Conservation (phyloP, 345 rosid species). For the Bruguiera parviflora region DNA sequence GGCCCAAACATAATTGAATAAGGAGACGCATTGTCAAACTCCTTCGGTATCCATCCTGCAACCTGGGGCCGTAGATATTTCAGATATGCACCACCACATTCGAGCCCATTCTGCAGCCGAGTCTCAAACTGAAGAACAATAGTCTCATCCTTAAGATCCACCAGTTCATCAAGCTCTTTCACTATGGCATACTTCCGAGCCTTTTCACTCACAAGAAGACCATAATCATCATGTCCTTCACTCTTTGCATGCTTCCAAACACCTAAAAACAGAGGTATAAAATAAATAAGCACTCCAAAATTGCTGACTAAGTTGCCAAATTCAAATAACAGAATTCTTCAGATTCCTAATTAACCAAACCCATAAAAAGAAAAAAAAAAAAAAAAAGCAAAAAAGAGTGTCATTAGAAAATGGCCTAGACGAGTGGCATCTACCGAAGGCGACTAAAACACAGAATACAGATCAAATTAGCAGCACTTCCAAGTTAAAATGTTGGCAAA, state of each 20-base stretch:
- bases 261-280: constrained; percentile 35
- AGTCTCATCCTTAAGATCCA: constrained; percentile 64
- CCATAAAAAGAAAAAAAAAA: too few species aligned
- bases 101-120: constrained; percentile 77
- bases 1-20: constrained; percentile 91
- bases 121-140: constrained; percentile 69
- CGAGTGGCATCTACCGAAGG: too few species aligned
- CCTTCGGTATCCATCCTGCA: constrained; percentile 66
- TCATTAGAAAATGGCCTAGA: too few species aligned
- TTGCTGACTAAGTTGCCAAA: background rate
- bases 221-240: constrained; percentile 81
- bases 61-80: constrained; percentile 78
- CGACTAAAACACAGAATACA: too few species aligned
- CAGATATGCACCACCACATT: constrained; percentile 88
- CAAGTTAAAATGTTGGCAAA: too few species aligned
- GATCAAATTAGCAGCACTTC: too few species aligned
- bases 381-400: too few species aligned
- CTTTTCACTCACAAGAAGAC: constrained; percentile 76
- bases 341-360: too few species aligned
- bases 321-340: background rate
- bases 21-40: constrained; percentile 68
- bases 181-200: constrained; percentile 82
- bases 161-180: constrained; percentile 58
- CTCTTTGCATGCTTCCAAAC: constrained; percentile 79
- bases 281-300: constrained; percentile 15